Evolutionary conservation across 2,329 filamentous ascomycete species (phyloP), one percentile per base, ranked within the genome.

Genomic region (Exophiala sp.): DNA sequence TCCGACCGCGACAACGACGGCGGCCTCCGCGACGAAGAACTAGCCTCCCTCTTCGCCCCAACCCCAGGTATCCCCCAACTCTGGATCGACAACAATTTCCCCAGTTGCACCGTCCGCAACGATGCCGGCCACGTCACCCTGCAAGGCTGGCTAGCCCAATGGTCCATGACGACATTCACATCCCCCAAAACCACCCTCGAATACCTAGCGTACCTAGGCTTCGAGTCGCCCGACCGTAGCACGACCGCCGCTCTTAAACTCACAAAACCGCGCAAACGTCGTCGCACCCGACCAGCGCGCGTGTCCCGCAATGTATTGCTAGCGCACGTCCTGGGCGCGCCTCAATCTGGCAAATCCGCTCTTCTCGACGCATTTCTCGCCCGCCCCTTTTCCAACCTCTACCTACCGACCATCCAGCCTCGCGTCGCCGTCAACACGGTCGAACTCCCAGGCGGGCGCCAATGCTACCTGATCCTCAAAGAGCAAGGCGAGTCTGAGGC

Each of bases 141-240:
- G 3, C 94, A 99, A 70, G 94, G 94, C 1, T 99, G 94, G 94
- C 82, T 99, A 35, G 94, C 94, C 3, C 94, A 99, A 66, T 99
- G 94, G 94, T 96, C 91, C 69, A 99, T 99, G 94, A 99, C 94
- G 0, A 99, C 94, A 0, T 99, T 97, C 65, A 84, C 95, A 56
- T 91, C 95, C 52, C 92, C 94, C 10, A 95, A 94, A 68, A 96
- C 90, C 0, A 97, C 94, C 0, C 79, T 99, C 3, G 91, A 95
- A 64, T 99, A 99, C 69, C 83, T 99, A 2, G 94, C 94, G 2
- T 96, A 96, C 68, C 84, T 99, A 2, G 94, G 94, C 1, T 99
- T 96, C 65, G 94, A 97, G 68, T 86, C 89, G 2, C 77, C 83
- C 1, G 88, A 87, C 63, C 73, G 76, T 36, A 85, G 86, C 0